A percentile compares a stretch with the other conserved stretches of the same genome.
These are phyloP conservation scores for Sporothrix schenckii DNA, from an alignment of 2,329 filamentous ascomycete genomes.

Conservation along the genomic window DNA sequence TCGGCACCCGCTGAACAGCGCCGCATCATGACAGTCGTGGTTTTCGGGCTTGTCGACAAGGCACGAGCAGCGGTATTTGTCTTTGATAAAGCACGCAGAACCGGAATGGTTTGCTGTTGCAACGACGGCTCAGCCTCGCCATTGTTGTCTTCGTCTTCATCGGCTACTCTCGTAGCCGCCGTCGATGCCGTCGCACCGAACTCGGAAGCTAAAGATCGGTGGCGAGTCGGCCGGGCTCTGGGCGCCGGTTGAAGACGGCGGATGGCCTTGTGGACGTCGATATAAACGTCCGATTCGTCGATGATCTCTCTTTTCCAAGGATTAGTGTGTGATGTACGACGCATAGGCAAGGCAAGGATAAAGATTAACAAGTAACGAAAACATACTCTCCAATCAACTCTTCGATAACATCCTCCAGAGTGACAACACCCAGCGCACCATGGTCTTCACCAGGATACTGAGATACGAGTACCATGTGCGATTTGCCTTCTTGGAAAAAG, in stretches of 20 bases:
- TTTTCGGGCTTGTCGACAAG: slow-evolving; percentile 53
- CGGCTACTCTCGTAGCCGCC: slow-evolving; percentile 39
- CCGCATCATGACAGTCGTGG: slow-evolving; percentile 62
- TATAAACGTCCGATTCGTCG: slow-evolving; percentile 96
- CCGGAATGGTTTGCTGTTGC: slow-evolving; percentile 44
- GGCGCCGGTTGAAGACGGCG: slow-evolving; percentile 84
- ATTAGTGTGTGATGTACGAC: not conserved
- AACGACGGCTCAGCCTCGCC: slow-evolving; percentile 35
- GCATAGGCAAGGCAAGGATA: not conserved
- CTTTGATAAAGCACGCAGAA: slow-evolving; percentile 36
- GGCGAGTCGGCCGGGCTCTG: slow-evolving; percentile 62
- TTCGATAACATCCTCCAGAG: slow-evolving; percentile 96
- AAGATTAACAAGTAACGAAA: not conserved
- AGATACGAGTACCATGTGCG: slow-evolving; percentile 96
- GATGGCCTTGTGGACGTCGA: slow-evolving; percentile 98
- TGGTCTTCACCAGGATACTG: slow-evolving; percentile 86
- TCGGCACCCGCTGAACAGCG: slow-evolving; percentile 60
- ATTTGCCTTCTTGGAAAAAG: slow-evolving; percentile 99
- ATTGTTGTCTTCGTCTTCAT: slow-evolving; percentile 39
- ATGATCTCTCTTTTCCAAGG: slow-evolving; percentile 77
- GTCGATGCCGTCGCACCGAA: slow-evolving; percentile 36
- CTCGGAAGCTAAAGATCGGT: slow-evolving; percentile 41
- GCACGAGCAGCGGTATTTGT: slow-evolving; percentile 43
- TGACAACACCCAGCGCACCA: slow-evolving; percentile 90
- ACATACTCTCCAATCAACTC: slow-evolving; percentile 94